Evolutionary conservation across 106 monocot species (phyloP).

Genomic region (Gastrodia elata): DNA sequence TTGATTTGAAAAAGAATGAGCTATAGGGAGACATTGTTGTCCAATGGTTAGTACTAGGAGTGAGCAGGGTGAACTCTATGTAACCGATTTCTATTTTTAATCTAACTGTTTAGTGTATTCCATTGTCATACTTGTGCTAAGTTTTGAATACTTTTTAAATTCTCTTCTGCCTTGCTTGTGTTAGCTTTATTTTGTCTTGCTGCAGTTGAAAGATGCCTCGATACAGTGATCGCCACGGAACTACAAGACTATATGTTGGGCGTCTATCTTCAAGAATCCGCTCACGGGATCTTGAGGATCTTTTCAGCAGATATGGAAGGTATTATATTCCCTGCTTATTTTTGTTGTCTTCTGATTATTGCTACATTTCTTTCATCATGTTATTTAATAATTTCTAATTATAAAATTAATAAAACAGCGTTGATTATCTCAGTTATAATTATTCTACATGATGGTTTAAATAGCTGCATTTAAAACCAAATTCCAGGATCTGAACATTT

Average conservation of each 20-base stretch:
- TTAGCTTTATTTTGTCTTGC: neutral
- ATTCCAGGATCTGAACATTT: neutral
- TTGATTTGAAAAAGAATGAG: neutral
- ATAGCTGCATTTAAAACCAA: neutral
- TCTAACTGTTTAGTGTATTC: neutral
- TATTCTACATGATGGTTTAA: neutral
- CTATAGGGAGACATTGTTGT: neutral
- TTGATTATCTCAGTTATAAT: neutral
- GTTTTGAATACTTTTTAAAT: neutral
- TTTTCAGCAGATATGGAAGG: constrained; percentile 96
- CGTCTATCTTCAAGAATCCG: constrained; percentile 68
- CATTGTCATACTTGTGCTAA: neutral
- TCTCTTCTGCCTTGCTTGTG: neutral
- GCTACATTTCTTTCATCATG: constrained; percentile 1
- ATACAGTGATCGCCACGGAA: constrained; percentile 69
- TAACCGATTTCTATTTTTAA: neutral
- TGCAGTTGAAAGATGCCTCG: constrained; percentile 61
- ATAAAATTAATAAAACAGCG: neutral
- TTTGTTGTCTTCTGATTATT: neutral
- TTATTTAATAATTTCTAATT: neutral
- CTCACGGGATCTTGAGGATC: constrained; percentile 73
- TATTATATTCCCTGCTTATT: constrained; percentile 17
- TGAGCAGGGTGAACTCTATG: too few relatives aligned
- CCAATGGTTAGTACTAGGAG: neutral
- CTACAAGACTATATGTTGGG: constrained; percentile 82